These are phyloP conservation scores for Xerocomus potaroensis DNA, from an alignment of 768 basidiomycete species.

Conservation along the genomic window DNA sequence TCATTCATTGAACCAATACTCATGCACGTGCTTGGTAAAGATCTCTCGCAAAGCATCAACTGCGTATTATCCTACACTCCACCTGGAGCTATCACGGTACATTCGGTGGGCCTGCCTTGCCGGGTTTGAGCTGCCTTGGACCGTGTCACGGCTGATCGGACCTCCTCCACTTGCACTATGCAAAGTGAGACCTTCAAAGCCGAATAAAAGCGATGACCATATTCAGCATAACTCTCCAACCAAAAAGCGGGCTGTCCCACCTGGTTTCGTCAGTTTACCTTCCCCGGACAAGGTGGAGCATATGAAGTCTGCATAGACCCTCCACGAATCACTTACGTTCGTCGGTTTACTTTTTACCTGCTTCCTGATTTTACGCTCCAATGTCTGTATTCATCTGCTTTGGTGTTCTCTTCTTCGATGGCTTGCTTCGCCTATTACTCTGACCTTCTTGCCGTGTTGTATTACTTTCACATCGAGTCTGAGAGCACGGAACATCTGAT, in stretches of 20 bases:
- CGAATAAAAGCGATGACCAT: constrained; percentile 9
- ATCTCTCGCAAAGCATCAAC: constrained; percentile 93
- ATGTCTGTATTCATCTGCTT: constrained; percentile 7
- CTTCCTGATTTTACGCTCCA: constrained; percentile 5
- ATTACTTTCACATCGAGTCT: constrained; percentile 7
- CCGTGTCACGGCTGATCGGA: constrained; percentile 74
- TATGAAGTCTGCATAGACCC: constrained; percentile 36
- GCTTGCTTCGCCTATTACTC: constrained; percentile 11
- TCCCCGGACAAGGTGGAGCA: constrained; percentile 42
- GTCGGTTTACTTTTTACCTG: not conserved
- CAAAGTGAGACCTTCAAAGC: constrained; percentile 32
- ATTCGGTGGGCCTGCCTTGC: constrained; percentile 60
- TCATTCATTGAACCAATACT: not conserved
- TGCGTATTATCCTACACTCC: constrained; percentile 90
- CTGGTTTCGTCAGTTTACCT: constrained; percentile 31
- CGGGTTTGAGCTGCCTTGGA: constrained; percentile 77
- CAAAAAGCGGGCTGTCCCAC: constrained; percentile 18
- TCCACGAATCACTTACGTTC: not conserved
- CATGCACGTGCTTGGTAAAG: constrained; percentile 36
- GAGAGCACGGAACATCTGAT: constrained; percentile 9
- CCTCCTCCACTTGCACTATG: constrained; percentile 63
- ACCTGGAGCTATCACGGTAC: constrained; percentile 91
- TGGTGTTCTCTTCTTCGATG: constrained; percentile 1
- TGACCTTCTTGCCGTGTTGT: constrained; percentile 17
- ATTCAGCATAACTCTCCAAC: constrained; percentile 23